These are phyloP conservation scores for Mrakia gelida DNA, from an alignment of 768 basidiomycete species.

Conservation along the genomic window DNA sequence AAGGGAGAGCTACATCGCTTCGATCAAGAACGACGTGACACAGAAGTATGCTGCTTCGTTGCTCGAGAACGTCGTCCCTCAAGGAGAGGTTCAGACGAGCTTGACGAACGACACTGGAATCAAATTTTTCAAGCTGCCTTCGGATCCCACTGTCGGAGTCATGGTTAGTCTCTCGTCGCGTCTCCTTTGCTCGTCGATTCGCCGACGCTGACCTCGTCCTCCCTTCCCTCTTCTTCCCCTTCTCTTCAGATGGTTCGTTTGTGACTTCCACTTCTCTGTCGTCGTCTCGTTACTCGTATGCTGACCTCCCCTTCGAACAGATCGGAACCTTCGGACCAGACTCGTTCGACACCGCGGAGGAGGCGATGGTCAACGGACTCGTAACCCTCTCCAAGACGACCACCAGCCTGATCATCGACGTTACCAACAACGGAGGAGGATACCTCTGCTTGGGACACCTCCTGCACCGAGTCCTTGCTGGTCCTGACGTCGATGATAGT, in stretches of 20 bases:
- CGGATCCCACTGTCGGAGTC: constrained; percentile 6
- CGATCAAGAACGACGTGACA: not conserved
- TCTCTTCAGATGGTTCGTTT: not conserved
- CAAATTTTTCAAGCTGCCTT: constrained; percentile 1
- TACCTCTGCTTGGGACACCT: constrained; percentile 61
- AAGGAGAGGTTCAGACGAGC: not conserved
- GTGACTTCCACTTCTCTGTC: not conserved
- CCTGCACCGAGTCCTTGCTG: constrained; percentile 57
- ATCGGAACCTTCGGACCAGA: constrained; percentile 53
- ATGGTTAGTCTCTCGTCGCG: not conserved
- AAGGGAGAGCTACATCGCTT: not conserved
- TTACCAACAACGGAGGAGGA: constrained; percentile 64
- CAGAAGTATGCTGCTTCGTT: not conserved
- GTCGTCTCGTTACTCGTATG: not conserved
- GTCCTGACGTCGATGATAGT: constrained; percentile 37
- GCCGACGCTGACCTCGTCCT: too few relatives aligned
- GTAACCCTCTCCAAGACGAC: not conserved
- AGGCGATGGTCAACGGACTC: constrained; percentile 14
- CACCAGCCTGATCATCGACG: constrained; percentile 47
- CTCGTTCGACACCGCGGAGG: constrained; percentile 44
- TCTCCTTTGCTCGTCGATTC: not conserved
- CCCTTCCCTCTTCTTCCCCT: too few relatives aligned
- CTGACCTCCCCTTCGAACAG: not conserved
- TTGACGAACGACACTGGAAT: not conserved
- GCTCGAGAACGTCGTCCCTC: not conserved